Percentiles rank a stretch among this genome's conserved stretches.
phyloP scores from a whole-genome alignment of 164 flowering plant species.

The Stephania yunnanensis region DNA sequence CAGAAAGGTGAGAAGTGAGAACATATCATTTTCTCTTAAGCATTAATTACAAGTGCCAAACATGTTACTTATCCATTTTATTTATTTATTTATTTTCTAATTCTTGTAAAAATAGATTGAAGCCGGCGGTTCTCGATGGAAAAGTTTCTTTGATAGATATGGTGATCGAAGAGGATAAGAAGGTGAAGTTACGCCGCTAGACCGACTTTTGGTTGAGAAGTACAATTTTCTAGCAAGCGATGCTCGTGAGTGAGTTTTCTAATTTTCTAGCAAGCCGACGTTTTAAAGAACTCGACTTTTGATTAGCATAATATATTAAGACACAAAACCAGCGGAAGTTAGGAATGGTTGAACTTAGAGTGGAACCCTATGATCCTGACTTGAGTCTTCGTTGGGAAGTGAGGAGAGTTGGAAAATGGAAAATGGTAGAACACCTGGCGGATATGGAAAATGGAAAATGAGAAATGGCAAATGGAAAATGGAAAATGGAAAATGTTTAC shows the following conservation, averaged over 20 bases:
- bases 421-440: too few species aligned
- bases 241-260: constrained; percentile 71
- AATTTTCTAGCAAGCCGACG: too few species aligned
- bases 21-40: constrained; percentile 3
- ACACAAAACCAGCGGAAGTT: too few species aligned
- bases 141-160: constrained; percentile 80
- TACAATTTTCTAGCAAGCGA: constrained; percentile 57
- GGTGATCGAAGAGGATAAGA: constrained; percentile 86
- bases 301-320: too few species aligned
- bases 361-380: too few species aligned
- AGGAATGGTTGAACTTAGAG: too few species aligned
- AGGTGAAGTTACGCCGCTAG: constrained; percentile 72
- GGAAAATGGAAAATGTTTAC: too few species aligned
- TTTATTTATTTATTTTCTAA: not conserved
- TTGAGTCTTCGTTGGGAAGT: too few species aligned
- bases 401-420: too few species aligned
- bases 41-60: constrained; percentile 2
- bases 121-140: constrained; percentile 64
- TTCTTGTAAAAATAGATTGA: constrained; percentile 47
- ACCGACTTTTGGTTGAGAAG: constrained; percentile 56
- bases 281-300: too few species aligned
- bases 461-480: too few species aligned
- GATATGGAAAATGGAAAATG: too few species aligned
- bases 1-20: constrained; percentile 73
- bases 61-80: constrained; percentile 1